Percentiles rank a stretch among this genome's conserved stretches.
phyloP scores from a whole-genome alignment of 345 rosid species.

The Physaria fendleri region DNA sequence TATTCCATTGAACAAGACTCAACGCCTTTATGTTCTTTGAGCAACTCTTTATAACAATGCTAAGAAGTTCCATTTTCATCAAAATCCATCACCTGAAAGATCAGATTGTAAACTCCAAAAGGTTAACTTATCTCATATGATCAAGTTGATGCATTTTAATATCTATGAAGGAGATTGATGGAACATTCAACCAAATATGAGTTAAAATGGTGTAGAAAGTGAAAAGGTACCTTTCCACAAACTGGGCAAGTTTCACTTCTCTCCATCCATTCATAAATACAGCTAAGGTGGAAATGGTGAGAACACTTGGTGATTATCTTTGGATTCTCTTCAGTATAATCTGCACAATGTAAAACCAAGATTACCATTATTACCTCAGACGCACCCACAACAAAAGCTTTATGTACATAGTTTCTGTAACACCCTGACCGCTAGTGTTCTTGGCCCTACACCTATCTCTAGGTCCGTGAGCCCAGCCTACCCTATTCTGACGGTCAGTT shows the following conservation, averaged over 20 bases:
- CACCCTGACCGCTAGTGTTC: no score
- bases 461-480: no score
- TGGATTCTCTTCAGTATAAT: slow-evolving; percentile 88
- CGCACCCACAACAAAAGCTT: background rate
- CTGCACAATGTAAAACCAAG: slow-evolving; percentile 37
- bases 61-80: slow-evolving; percentile 22
- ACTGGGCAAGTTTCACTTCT: slow-evolving; percentile 98
- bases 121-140: background rate
- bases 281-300: slow-evolving; percentile 98
- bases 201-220: background rate
- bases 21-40: background rate
- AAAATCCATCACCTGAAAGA: slow-evolving; percentile 29
- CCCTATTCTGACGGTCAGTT: no score
- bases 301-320: slow-evolving; percentile 83
- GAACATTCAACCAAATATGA: background rate
- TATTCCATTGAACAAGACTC: slow-evolving; percentile 9
- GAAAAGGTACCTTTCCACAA: slow-evolving; percentile 80
- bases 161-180: slow-evolving; percentile 13
- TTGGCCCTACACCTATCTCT: no score
- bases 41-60: slow-evolving; percentile 11
- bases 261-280: slow-evolving; percentile 99
- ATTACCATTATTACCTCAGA: background rate
- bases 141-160: background rate
- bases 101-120: background rate
- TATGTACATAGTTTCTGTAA: background rate